Evolutionary conservation across 176 grass and related monocot species (phyloP).

Genomic region (Rhynchospora breviuscula): DNA sequence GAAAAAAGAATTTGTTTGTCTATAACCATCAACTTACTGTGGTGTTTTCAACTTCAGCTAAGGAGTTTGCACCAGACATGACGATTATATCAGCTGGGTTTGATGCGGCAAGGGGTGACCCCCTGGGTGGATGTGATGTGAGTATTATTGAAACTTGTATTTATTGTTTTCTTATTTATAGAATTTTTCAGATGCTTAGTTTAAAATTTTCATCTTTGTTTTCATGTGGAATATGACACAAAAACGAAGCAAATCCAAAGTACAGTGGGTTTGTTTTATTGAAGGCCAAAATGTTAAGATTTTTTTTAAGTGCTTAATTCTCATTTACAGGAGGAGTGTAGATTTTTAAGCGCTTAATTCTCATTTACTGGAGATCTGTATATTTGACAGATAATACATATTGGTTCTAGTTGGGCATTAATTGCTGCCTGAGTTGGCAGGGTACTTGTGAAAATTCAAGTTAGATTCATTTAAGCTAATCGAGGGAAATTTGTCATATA

Average conservation of each 20-base stretch:
- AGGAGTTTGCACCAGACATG: conserved; percentile 76
- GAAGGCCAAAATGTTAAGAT: background rate
- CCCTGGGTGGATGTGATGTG: conserved; percentile 93
- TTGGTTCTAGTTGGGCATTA: background rate
- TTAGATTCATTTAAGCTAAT: background rate
- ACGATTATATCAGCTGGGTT: conserved; percentile 97
- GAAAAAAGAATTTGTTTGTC: no score
- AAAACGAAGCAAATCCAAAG: background rate
- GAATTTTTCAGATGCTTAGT: background rate
- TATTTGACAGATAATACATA: background rate
- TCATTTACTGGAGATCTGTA: background rate
- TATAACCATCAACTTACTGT: background rate
- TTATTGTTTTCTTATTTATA: background rate
- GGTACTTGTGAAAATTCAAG: background rate
- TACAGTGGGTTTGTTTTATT: background rate
- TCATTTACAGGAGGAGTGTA: background rate
- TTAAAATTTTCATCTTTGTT: background rate
- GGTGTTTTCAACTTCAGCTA: conserved; percentile 53
- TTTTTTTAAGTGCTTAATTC: background rate
- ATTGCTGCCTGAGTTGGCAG: background rate
- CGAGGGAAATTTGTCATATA: background rate
- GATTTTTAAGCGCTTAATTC: background rate
- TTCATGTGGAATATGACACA: background rate
- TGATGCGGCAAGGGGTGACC: conserved; percentile 95
- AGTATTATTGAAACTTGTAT: conserved; percentile 27